A percentile compares a stretch with the other conserved stretches of the same genome.
Evolutionary conservation across 257 asterid species (phyloP).

Genomic region (Gentiana dahurica): DNA sequence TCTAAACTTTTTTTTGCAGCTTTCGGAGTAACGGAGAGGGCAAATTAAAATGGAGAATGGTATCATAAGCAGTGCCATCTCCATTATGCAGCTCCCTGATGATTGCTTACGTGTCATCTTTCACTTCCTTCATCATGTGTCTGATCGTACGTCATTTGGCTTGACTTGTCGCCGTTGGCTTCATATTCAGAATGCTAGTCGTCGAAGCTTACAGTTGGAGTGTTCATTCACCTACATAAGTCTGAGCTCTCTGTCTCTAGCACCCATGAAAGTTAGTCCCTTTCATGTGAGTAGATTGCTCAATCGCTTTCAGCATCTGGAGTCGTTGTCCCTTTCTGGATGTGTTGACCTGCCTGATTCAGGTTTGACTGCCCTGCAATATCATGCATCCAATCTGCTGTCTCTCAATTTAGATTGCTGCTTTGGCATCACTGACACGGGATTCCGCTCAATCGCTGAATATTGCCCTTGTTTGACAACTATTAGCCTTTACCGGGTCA

Average conservation of each 20-base stretch:
- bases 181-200: constrained; percentile 45
- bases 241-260: constrained; percentile 27
- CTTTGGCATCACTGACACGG: constrained; percentile 38
- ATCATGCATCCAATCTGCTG: constrained; percentile 30
- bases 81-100: constrained; percentile 40
- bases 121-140: constrained; percentile 32
- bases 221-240: constrained; percentile 38
- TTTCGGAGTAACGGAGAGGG: constrained; percentile 29
- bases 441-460: constrained; percentile 35
- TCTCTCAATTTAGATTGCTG: constrained; percentile 52
- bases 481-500: constrained; percentile 63
- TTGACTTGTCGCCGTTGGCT: constrained; percentile 65
- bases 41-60: constrained; percentile 20
- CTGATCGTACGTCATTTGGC: constrained; percentile 59
- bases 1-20: constrained; percentile 27
- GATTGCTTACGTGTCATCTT: constrained; percentile 51
- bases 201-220: constrained; percentile 48
- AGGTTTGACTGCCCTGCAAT: constrained; percentile 30
- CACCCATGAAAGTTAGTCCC: constrained; percentile 19
- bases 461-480: constrained; percentile 45
- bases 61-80: constrained; percentile 12
- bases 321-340: constrained; percentile 48
- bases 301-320: constrained; percentile 38
- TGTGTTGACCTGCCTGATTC: constrained; percentile 62
- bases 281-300: constrained; percentile 39